phyloP scores from a whole-genome alignment of 176 grass and related monocot species.

The Pontederia paniculata region DNA sequence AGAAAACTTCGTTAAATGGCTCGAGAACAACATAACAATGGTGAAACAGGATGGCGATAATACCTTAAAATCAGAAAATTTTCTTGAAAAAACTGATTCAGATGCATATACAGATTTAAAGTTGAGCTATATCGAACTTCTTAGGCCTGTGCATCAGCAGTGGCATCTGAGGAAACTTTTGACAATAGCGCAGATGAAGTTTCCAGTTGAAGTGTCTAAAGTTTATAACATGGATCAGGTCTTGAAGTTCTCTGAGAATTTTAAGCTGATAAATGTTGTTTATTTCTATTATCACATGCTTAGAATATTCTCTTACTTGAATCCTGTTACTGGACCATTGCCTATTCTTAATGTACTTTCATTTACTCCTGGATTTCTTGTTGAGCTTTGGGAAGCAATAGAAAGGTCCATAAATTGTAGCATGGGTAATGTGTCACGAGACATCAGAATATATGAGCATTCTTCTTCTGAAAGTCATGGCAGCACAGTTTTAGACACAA shows the following conservation, averaged over 20 bases:
- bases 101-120: constrained; percentile 16
- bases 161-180: constrained; percentile 94
- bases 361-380: constrained; percentile 87
- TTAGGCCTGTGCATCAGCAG: constrained; percentile 87
- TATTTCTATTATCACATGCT: constrained; percentile 86
- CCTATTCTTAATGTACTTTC: constrained; percentile 92
- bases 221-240: constrained; percentile 12
- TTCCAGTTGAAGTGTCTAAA: constrained; percentile 7
- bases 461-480: constrained; percentile 27
- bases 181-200: constrained; percentile 35
- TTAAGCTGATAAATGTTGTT: constrained; percentile 51
- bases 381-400: constrained; percentile 60
- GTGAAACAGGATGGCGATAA: constrained; percentile 22
- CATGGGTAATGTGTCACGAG: constrained; percentile 24
- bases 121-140: constrained; percentile 60
- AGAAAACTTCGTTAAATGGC: constrained; percentile 41
- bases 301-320: constrained; percentile 61
- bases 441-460: constrained; percentile 33
- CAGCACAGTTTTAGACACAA: constrained; percentile 36
- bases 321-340: constrained; percentile 44
- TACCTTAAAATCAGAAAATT: constrained; percentile 8
- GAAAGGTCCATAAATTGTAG: constrained; percentile 46
- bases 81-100: constrained; percentile 25
- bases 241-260: constrained; percentile 16
- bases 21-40: constrained; percentile 40